Base-by-base conservation (phyloP, 768 basidiomycete species). In the Rhizopogon vulgaris region DNA sequence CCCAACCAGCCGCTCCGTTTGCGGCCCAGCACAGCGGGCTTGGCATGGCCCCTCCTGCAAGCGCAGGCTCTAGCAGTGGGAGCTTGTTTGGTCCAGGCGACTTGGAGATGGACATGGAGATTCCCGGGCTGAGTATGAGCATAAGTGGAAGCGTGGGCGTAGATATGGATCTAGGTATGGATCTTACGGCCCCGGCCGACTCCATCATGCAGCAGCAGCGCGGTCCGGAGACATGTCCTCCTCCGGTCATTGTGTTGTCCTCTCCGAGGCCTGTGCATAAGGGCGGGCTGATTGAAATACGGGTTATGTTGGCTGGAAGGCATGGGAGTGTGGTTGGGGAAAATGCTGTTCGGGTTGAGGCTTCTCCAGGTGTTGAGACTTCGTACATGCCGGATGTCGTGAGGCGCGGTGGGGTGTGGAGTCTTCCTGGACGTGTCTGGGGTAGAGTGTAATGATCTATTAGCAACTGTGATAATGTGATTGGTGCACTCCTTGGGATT, bases 341-440 rank as follows among this genome's bases (percentile, higher is more conserved):
- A 45, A 65, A 58, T 32, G 55, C 59, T n/a, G 37, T 71, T 24
- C 58, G 52, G 38, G 54, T 65, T 25, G 63, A 64, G 48, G 55
- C 59, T 15, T 49, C 55, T 2, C 65, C 69, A 30, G 82, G 81
- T 52, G 52, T 83, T 42, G 77, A 80, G 51, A 63, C 69, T 8
- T 77, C 79, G 34, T 71, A 71, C 22, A 67, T 90, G 61, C 87
- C 88, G 58, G 87, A 91, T 62, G 73, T 82, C 36, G 79, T 82
- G 56, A 74, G 90, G 42, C 74, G 90, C 14, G 89, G 89, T 3
- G 88, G 89, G 6, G 69, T 78, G 8, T 74, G 88, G 51, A 81
- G 86, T 4, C 62, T 91, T 49, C 73, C 85, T 38, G 89, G 87
- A 17, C 75, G 83, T 52, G 72, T 89, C 30, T 91, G 78, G 78